Percentiles rank a stretch among this genome's conserved stretches.
These are phyloP conservation scores for Tirmania nivea DNA, from an alignment of 495 filamentous ascomycete species.

Conservation along the genomic window DNA sequence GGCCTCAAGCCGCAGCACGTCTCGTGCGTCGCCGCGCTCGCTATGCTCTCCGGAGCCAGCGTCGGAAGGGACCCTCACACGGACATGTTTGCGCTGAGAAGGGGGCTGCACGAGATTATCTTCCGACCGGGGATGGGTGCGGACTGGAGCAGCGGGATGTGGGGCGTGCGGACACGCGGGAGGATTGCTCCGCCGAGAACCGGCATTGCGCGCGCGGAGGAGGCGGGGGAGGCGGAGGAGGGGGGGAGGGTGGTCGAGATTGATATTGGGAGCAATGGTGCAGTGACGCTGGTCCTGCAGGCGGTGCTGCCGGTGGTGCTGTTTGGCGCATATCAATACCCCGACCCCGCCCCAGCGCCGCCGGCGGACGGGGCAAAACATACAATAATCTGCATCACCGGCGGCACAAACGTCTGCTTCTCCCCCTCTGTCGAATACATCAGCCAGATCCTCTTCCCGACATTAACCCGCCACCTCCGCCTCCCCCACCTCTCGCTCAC, in stretches of 20 bases:
- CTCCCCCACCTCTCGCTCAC: neutral
- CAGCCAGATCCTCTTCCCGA: neutral
- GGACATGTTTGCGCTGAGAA: too few relatives aligned
- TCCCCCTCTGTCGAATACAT: neutral
- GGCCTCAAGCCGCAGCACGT: neutral
- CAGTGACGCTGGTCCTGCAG: neutral
- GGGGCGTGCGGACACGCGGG: neutral
- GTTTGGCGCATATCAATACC: neutral
- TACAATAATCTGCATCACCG: neutral
- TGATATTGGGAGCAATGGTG: neutral
- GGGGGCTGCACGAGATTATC: too few relatives aligned
- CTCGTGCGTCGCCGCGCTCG: neutral
- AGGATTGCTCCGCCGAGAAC: neutral
- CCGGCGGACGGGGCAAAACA: neutral
- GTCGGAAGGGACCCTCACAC: too few relatives aligned
- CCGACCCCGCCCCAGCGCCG: neutral
- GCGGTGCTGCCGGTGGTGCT: neutral
- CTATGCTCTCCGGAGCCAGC: too few relatives aligned
- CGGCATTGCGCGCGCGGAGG: neutral
- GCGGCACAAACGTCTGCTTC: neutral
- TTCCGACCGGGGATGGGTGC: too few relatives aligned
- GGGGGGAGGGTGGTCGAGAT: neutral
- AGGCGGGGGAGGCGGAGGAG: neutral
- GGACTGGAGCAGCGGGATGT: neutral
- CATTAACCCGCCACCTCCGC: neutral